A percentile compares a stretch with the other conserved stretches of the same genome.
Evolutionary conservation across 495 filamentous ascomycete species (phyloP).

Genomic region (Daldinia vernicosa): DNA sequence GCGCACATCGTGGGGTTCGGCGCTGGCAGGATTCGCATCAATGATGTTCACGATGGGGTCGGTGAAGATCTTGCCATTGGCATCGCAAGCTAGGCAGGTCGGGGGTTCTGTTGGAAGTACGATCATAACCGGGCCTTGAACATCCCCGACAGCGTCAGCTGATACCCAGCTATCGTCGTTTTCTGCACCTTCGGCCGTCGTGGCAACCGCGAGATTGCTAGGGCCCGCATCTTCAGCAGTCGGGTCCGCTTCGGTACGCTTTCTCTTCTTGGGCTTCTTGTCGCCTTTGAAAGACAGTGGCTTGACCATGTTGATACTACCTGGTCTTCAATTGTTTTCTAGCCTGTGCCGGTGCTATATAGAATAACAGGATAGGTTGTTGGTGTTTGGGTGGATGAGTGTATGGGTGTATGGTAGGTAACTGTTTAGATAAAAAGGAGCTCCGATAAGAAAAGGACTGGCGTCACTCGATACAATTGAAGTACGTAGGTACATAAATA

Average conservation of each 20-base stretch:
- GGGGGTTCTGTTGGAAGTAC: conserved; percentile 74
- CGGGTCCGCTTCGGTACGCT: conserved; percentile 62
- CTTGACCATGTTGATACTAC: conserved; percentile 68
- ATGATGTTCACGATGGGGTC: conserved; percentile 82
- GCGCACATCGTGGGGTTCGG: conserved; percentile 92
- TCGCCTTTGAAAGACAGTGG: conserved; percentile 95
- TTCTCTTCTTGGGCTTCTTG: conserved; percentile 92
- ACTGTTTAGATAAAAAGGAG: conserved; percentile 8
- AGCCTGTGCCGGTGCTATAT: background rate
- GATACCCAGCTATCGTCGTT: conserved; percentile 91
- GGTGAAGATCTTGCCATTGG: conserved; percentile 83
- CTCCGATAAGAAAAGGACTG: conserved; percentile 25
- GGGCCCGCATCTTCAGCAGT: conserved; percentile 49
- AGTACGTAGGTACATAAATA: background rate
- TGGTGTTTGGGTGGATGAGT: background rate
- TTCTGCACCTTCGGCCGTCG: conserved; percentile 54
- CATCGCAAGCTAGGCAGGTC: conserved; percentile 82
- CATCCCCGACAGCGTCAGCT: conserved; percentile 75
- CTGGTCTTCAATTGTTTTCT: background rate
- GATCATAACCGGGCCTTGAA: conserved; percentile 85
- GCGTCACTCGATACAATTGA: conserved; percentile 15
- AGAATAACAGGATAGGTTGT: background rate
- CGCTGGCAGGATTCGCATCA: conserved; percentile 76
- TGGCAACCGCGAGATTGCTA: conserved; percentile 47
- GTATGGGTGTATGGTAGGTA: too few relatives aligned